phyloP scores from a whole-genome alignment of 1,139 yeast species.

The Pichia sp. region DNA sequence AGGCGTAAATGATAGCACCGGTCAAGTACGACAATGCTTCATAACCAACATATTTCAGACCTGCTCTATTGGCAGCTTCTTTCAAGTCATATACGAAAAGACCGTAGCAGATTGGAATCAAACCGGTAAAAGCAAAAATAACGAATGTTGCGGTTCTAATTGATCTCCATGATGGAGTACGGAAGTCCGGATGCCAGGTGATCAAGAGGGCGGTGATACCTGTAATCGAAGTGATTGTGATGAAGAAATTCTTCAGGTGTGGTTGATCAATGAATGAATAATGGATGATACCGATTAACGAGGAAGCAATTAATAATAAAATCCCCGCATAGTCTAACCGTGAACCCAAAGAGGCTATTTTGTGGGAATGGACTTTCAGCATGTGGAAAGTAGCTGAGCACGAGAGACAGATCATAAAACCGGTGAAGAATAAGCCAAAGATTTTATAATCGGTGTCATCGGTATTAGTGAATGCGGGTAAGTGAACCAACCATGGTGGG shows the following conservation, averaged over 20 bases:
- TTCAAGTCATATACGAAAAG: conserved; percentile 42
- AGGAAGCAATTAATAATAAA: conserved; percentile 69
- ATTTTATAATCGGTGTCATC: conserved; percentile 42
- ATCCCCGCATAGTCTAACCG: conserved; percentile 88
- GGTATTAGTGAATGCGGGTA: conserved; percentile 46
- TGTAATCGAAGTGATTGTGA: conserved; percentile 47
- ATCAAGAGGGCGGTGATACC: conserved; percentile 64
- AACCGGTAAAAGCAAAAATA: conserved; percentile 76
- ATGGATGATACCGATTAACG: conserved; percentile 67
- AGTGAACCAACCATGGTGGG: conserved; percentile 29
- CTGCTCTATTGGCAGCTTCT: conserved; percentile 51
- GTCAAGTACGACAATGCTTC: conserved; percentile 75
- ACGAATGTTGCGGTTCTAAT: conserved; percentile 79
- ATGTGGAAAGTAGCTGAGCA: conserved; percentile 80
- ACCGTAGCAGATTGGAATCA: conserved; percentile 64
- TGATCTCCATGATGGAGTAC: conserved; percentile 71
- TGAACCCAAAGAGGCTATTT: conserved; percentile 64
- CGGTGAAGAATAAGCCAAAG: conserved; percentile 45
- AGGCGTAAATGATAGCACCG: conserved; percentile 81
- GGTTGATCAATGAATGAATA: conserved; percentile 64
- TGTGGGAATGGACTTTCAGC: conserved; percentile 69
- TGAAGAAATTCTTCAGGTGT: conserved; percentile 36
- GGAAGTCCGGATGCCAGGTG: conserved; percentile 64
- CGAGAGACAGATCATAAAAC: conserved; percentile 59
- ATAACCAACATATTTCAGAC: conserved; percentile 56